A percentile compares a stretch with the other conserved stretches of the same genome.
Conservation (phyloP, 2,329 filamentous ascomycete genomes). For the Nannizzia gypsea region DNA sequence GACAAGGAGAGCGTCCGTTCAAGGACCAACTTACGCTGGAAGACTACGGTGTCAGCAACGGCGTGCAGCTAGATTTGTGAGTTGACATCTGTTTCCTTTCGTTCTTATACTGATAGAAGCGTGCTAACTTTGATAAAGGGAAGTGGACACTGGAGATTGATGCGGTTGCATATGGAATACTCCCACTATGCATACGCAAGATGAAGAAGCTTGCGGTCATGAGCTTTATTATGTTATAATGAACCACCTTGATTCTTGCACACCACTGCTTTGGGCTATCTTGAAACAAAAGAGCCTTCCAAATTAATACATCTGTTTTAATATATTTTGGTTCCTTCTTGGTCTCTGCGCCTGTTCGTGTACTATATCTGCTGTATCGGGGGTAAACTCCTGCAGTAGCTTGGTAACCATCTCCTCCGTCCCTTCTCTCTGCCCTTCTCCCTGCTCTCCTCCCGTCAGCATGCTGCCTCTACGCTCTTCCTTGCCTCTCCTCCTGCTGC, state of each 20-base stretch:
- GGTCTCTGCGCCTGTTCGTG: not conserved
- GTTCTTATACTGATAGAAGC: not conserved
- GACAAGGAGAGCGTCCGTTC: constrained; percentile 85
- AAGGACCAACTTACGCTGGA: constrained; percentile 79
- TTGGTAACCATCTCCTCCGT: not conserved
- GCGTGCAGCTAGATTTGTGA: constrained; percentile 50
- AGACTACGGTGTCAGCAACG: constrained; percentile 90
- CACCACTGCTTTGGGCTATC: not conserved
- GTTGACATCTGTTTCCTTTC: constrained; percentile 11
- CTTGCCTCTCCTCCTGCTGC: not conserved
- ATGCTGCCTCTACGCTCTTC: not conserved
- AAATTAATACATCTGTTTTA: constrained; percentile 1
- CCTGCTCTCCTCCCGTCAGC: not conserved
- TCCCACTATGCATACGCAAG: not conserved
- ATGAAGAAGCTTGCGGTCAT: not conserved
- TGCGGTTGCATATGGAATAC: not conserved
- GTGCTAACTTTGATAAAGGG: constrained; percentile 25
- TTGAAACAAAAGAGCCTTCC: not conserved
- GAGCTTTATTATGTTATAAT: constrained; percentile 1
- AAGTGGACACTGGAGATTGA: constrained; percentile 39
- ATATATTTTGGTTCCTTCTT: not conserved
- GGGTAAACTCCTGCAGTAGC: not conserved
- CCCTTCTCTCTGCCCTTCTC: not conserved
- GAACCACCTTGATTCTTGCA: not conserved
- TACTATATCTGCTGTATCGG: not conserved